Base-by-base conservation (phyloP, 75 land plant species). In the Pinus taeda region DNA sequence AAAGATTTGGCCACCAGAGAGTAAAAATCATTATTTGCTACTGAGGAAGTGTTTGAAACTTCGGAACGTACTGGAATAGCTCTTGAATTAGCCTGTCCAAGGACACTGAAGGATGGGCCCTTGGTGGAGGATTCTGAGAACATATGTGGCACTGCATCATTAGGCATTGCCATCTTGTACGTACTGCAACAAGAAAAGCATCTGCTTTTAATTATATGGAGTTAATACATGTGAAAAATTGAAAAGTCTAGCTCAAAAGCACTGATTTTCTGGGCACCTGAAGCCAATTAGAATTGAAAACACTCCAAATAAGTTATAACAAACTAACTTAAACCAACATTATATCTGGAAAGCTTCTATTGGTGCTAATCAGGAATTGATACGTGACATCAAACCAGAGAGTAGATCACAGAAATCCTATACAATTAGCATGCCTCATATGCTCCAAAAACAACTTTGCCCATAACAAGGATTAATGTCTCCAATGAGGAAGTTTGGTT, bases 91-190 rank as follows among this genome's bases (percentile, higher is more conserved):
- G 60, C n/a, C n/a, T 15, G 17, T 4, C 60, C 60, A 59, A 59
- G n/a, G 3, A 67, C 22, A 67, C 3, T 45, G 18, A 22, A 67
- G 49, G 49, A 21, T 67, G 71, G 71, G 18, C 71, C 71, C 49
- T 42, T 39, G 71, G 53, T 39, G 8, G 49, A 67, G 39, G 71
- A 20, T 39, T 39, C 71, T 67, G 49, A 20, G 71, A 36, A 39
- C 20, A 20, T 39, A 12, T 67, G 39, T 4, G 71, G 21, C 53
- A 53, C 49, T 20, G 71, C 20, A 39, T 49, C 39, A 45, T 21
- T 39, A 67, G 71, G 71, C 18, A 67, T 67, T 20, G 71, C 71
- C 49, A 39, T 39, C 12, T 39, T 67, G 71, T 67, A 67, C 49
- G 39, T 8, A 67, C 71, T 67, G 71, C 71, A 20, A 67, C 37